phyloP scores from a whole-genome alignment of 306 rosid genomes.

The Dalbergia oliveri region DNA sequence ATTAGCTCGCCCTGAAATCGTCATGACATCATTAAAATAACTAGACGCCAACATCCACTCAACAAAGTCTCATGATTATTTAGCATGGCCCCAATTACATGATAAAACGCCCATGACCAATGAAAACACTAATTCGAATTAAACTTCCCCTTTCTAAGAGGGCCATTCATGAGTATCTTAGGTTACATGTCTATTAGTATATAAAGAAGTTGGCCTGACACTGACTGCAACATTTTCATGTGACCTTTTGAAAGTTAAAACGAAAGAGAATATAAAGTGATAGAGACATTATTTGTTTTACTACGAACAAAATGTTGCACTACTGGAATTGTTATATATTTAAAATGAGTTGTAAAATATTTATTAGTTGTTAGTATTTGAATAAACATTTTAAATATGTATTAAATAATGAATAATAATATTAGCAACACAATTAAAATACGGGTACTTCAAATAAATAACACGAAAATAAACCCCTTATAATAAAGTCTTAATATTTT shows the following conservation, averaged over 20 bases:
- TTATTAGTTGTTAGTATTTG: too few species aligned
- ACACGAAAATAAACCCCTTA: too few species aligned
- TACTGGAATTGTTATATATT: too few species aligned
- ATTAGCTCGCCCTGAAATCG: background rate
- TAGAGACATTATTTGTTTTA: conserved; percentile 12
- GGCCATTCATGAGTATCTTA: background rate
- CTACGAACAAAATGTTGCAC: background rate
- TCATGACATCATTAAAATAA: background rate
- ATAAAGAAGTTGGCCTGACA: background rate
- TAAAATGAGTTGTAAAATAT: too few species aligned
- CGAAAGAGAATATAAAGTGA: background rate
- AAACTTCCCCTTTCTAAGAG: background rate
- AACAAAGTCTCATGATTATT: background rate
- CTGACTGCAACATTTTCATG: background rate
- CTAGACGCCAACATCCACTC: background rate
- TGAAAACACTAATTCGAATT: background rate
- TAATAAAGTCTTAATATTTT: too few species aligned
- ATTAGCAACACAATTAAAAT: too few species aligned
- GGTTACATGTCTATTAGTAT: background rate
- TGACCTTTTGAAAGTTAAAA: background rate
- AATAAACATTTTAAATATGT: too few species aligned
- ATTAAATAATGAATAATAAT: too few species aligned
- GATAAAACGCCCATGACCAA: conserved; percentile 19
- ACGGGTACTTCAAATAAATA: too few species aligned
- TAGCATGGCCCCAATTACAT: conserved; percentile 17